phyloP scores from a whole-genome alignment of 2,329 filamentous ascomycete genomes.

The Stagonosporopsis vannaccii region DNA sequence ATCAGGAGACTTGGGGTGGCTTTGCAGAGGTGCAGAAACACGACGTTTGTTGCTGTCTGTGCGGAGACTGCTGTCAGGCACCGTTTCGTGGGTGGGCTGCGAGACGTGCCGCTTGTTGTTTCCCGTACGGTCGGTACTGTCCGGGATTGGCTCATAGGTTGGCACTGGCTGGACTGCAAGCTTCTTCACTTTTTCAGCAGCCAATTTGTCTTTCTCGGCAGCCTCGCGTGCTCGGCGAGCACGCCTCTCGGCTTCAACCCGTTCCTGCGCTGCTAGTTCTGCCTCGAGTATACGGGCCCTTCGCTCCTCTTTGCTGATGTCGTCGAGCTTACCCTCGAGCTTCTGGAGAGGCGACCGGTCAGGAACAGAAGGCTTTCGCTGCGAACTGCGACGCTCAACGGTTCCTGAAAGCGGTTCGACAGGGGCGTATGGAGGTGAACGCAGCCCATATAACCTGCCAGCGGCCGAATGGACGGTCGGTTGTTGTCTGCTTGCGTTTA shows the following conservation, averaged over 20 bases:
- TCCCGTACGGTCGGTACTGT: conserved; percentile 20
- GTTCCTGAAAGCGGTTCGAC: conserved; percentile 39
- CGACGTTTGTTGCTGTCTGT: conserved; percentile 35
- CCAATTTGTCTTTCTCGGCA: conserved; percentile 39
- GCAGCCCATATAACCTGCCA: conserved; percentile 41
- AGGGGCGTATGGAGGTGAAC: conserved; percentile 41
- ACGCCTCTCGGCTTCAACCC: conserved; percentile 54
- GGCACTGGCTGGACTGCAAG: conserved; percentile 39
- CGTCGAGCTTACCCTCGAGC: conserved; percentile 87
- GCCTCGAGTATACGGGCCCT: conserved; percentile 83
- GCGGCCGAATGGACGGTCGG: conserved; percentile 44
- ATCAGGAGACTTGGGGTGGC: conserved; percentile 29
- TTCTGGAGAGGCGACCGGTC: conserved; percentile 92
- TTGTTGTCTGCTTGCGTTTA: conserved; percentile 46
- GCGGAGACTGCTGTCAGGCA: conserved; percentile 23
- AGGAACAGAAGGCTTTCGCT: conserved; percentile 66
- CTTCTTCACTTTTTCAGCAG: conserved; percentile 41
- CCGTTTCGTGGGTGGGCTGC: conserved; percentile 10
- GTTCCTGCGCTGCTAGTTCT: conserved; percentile 75
- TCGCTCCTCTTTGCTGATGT: conserved; percentile 96
- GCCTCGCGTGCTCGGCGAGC: conserved; percentile 42
- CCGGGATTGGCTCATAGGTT: conserved; percentile 19
- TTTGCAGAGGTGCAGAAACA: conserved; percentile 43
- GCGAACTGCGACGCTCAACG: conserved; percentile 32
- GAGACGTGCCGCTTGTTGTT: conserved; percentile 44